phyloP scores from a whole-genome alignment of 2,329 filamentous ascomycete species.

The Mariannaea elegans region DNA sequence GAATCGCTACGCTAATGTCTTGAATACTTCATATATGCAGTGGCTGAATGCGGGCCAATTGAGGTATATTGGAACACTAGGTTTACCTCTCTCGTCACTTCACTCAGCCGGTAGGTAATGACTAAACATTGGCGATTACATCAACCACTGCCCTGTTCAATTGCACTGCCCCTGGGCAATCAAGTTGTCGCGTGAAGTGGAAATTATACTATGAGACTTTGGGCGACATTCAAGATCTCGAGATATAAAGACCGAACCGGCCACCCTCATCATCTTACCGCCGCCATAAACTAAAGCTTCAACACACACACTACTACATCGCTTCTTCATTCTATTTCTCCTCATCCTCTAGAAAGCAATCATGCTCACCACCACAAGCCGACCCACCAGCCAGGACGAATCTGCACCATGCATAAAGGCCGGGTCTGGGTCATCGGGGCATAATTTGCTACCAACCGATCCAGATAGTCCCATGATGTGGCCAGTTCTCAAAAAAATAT shows the following conservation, averaged over 20 bases:
- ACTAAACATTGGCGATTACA: too few species aligned
- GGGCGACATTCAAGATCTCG: neutral
- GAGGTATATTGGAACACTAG: neutral
- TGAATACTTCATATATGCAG: neutral
- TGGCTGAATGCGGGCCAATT: neutral
- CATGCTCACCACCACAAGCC: neutral
- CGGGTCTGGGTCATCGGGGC: neutral
- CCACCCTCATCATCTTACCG: neutral
- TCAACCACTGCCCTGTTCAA: neutral
- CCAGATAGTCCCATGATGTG: slow-evolving; percentile 15
- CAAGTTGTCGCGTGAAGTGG: neutral
- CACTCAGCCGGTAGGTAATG: too few species aligned
- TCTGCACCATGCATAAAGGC: neutral
- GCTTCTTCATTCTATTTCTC: neutral
- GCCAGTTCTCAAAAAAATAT: slow-evolving; percentile 8
- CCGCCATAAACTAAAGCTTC: neutral
- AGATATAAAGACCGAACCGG: neutral
- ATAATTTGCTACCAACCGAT: slow-evolving; percentile 4
- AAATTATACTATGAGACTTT: neutral
- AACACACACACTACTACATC: neutral
- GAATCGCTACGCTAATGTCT: neutral
- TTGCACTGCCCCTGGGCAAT: neutral
- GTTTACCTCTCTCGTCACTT: neutral
- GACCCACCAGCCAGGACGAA: neutral
- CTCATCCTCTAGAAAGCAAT: neutral